phyloP scores from a whole-genome alignment of 2,329 filamentous ascomycete species.

The Intubia oerlemansii region DNA sequence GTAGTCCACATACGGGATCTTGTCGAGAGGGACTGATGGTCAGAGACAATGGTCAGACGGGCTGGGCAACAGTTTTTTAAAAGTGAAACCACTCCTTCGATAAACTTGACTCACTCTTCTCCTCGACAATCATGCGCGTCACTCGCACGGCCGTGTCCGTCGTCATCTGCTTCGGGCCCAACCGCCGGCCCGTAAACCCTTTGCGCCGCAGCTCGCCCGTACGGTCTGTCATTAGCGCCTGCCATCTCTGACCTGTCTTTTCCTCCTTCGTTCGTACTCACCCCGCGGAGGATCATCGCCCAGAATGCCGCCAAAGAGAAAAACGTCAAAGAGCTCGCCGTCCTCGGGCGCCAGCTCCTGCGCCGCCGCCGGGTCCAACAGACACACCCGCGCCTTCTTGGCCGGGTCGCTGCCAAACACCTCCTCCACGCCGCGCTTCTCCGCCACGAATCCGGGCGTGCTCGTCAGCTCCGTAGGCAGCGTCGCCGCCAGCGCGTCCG shows the following conservation, averaged over 20 bases:
- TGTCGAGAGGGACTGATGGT: constrained; percentile 50
- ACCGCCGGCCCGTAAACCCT: constrained; percentile 66
- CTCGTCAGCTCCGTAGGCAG: constrained; percentile 35
- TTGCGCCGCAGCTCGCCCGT: constrained; percentile 92
- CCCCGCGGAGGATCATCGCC: constrained; percentile 88
- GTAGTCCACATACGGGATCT: constrained; percentile 67
- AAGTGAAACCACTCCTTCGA: too few species aligned
- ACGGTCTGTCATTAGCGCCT: constrained; percentile 45
- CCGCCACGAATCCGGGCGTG: constrained; percentile 44
- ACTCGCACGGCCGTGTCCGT: constrained; percentile 93
- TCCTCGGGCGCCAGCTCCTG: constrained; percentile 69
- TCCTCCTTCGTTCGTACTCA: too few species aligned
- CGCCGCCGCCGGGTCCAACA: constrained; percentile 3
- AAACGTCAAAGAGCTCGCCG: constrained; percentile 65
- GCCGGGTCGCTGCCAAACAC: constrained; percentile 54
- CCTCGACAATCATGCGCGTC: constrained; percentile 70
- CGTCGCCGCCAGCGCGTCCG: constrained; percentile 32
- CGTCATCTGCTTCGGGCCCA: constrained; percentile 93
- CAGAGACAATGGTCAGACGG: background rate
- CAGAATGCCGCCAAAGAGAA: constrained; percentile 88
- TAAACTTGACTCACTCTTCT: constrained; percentile 45
- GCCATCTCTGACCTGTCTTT: too few species aligned
- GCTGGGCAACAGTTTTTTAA: background rate
- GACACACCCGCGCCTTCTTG: constrained; percentile 5
- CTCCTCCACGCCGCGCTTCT: constrained; percentile 61